Evolutionary conservation across 495 filamentous ascomycete genomes (phyloP), one percentile per base, ranked within the genome.

Genomic region (Talaromyces ruber): DNA sequence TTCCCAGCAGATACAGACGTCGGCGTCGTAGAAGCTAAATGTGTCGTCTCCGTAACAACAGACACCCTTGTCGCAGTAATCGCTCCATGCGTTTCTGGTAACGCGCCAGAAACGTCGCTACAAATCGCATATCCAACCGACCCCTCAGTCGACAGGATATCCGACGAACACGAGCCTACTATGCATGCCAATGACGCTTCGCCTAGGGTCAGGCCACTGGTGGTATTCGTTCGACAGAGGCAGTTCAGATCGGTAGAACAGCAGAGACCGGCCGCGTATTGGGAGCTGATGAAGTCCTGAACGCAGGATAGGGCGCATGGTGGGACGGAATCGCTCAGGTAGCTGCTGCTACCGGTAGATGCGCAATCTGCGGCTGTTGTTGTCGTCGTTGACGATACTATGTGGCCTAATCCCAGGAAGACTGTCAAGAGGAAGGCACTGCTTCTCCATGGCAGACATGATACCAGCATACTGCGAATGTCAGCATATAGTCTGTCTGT

Each of bases 101-200:
- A 67, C 34, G 86, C 82, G 21, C 74, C 75, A 12, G 72, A 57
- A 22, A 86, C 71, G 2, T 76, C 76, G 51, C 74, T 72, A 64
- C 88, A 91, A 70, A 90, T 86, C 56, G 73, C 69, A 65, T 84
- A 85, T 18, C 79, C 83, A 43, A 73, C 75, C 6, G 68, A 65
- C 9, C 52, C 66, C n/a, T 21, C 24, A 30, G 34, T 32, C 14
- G 68, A 58, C 4, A 66, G 60, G 6, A 68, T 64, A 2, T 68
- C 60, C 18, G 70, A 53, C 21, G 73, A 61, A 55, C 81, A 84
- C 24, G 64, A 56, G 1, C 81, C 79, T 53, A 80, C 70, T 12
- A 86, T 78, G 68, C 89, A 92, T 62, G 82, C 80, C 60, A 89
- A 68, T 8, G 82, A 85, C 6, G 79, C 86, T 70, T 91, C 88